phyloP scores from a whole-genome alignment of 1,284 basidiomycete species.

The Pholiota adiposa region DNA sequence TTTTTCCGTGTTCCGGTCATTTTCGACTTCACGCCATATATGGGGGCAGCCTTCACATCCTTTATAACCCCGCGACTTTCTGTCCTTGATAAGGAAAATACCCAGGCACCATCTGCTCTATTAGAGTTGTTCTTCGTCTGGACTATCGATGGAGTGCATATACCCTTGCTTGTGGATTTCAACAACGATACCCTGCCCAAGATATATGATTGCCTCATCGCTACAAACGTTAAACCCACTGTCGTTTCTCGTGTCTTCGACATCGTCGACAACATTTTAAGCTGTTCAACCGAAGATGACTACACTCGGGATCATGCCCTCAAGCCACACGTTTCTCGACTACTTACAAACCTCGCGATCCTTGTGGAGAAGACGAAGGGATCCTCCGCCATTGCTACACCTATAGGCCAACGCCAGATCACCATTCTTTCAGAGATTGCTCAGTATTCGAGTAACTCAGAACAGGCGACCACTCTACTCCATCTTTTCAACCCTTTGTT shows the following conservation, averaged over 20 bases:
- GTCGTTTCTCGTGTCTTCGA: conserved; percentile 88
- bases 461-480: conserved; percentile 80
- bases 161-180: conserved; percentile 69
- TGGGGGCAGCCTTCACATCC: conserved; percentile 67
- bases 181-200: conserved; percentile 76
- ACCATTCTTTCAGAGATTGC: conserved; percentile 82
- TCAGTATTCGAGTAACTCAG: conserved; percentile 70
- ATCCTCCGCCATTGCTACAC: conserved; percentile 62
- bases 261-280: conserved; percentile 79
- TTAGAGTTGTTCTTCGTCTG: conserved; percentile 88
- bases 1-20: conserved; percentile 78
- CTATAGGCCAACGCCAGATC: conserved; percentile 85
- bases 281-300: conserved; percentile 55
- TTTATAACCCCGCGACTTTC: conserved; percentile 87
- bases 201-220: conserved; percentile 82
- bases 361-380: conserved; percentile 71
- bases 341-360: conserved; percentile 77
- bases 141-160: conserved; percentile 65
- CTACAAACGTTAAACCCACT: conserved; percentile 85
- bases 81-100: conserved; percentile 83
- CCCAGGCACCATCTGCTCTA: conserved; percentile 89
- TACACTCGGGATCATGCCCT: conserved; percentile 62
- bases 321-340: conserved; percentile 74
- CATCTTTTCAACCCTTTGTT: conserved; percentile 83
- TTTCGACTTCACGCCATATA: conserved; percentile 81